Evolutionary conservation across 805 yeast species (phyloP).

Genomic region (Metschnikowia santaceciliae): DNA sequence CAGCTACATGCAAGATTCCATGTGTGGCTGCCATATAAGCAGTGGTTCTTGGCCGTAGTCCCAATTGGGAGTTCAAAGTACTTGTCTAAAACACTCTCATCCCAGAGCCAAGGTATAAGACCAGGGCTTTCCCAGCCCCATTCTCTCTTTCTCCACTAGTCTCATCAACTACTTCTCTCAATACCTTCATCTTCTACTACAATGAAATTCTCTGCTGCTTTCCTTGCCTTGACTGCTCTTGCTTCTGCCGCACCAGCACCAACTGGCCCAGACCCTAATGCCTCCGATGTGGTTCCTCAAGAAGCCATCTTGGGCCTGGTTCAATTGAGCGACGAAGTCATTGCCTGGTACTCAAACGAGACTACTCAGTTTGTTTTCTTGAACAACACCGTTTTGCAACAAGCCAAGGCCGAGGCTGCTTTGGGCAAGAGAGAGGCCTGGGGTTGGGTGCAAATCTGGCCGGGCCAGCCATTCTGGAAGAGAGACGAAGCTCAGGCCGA

Average conservation of each 20-base stretch:
- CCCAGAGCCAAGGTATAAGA: no score
- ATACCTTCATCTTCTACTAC: not conserved
- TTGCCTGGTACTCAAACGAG: conserved; percentile 11
- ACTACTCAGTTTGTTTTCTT: conserved; percentile 13
- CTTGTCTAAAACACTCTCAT: not conserved
- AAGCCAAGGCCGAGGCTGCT: conserved; percentile 11
- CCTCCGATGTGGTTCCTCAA: conserved; percentile 7
- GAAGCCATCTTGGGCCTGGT: conserved; percentile 15
- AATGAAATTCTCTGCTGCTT: conserved; percentile 16
- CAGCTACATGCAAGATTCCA: no score
- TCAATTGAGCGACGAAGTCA: conserved; percentile 11
- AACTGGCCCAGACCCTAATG: not conserved
- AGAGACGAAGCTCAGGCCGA: conserved; percentile 9
- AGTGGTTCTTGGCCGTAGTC: not conserved
- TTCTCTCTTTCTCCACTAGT: not conserved
- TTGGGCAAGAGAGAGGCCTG: conserved; percentile 17
- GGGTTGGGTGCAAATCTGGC: conserved; percentile 12
- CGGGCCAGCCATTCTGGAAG: conserved; percentile 15
- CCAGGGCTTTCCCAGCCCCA: no score
- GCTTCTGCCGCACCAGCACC: not conserved
- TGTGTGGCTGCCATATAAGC: no score
- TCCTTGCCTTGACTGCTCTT: conserved; percentile 16
- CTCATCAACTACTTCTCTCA: not conserved
- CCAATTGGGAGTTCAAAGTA: not conserved
- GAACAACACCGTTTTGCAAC: conserved; percentile 16